Evolutionary conservation across 345 rosid genomes (phyloP).

Genomic region (Brassica carinata): DNA sequence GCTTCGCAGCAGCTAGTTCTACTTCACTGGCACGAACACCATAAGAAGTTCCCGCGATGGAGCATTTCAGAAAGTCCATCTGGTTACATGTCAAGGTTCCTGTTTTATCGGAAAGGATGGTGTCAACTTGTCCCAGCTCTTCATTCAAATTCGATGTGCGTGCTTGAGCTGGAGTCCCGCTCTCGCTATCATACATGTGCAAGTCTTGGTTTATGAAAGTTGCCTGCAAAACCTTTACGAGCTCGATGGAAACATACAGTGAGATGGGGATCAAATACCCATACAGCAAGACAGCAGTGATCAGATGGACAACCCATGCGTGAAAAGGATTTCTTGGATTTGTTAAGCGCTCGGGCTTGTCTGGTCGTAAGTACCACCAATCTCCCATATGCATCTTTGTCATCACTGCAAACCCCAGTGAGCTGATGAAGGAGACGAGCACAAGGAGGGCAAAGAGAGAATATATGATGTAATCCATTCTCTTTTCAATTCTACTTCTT

Average conservation of each 20-base stretch:
- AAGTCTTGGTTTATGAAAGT: conserved; percentile 64
- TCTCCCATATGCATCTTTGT: conserved; percentile 47
- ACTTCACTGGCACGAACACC: conserved; percentile 59
- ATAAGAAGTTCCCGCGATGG: conserved; percentile 72
- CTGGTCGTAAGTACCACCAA: conserved; percentile 67
- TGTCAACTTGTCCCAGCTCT: conserved; percentile 84
- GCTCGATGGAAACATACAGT: conserved; percentile 73
- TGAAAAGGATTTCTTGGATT: conserved; percentile 46
- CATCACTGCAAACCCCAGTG: conserved; percentile 49
- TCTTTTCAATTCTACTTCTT: conserved; percentile 65
- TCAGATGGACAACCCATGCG: conserved; percentile 54
- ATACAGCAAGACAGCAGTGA: conserved; percentile 58
- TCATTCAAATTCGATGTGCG: conserved; percentile 77
- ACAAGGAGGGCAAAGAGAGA: conserved; percentile 60
- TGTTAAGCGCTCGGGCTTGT: conserved; percentile 41
- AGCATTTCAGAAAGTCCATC: conserved; percentile 81
- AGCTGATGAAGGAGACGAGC: conserved; percentile 53
- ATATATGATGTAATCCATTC: conserved; percentile 68
- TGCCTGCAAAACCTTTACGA: conserved; percentile 72
- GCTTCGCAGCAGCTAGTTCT: conserved; percentile 62
- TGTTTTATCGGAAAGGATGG: conserved; percentile 73
- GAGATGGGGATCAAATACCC: conserved; percentile 85
- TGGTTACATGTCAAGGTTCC: conserved; percentile 87
- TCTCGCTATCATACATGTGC: conserved; percentile 61
- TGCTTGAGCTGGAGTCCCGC: conserved; percentile 61